Percentiles rank a stretch among this genome's conserved stretches.
These are phyloP conservation scores for Rhodotorula graminis DNA, from an alignment of 768 basidiomycete species.

Conservation along the genomic window DNA sequence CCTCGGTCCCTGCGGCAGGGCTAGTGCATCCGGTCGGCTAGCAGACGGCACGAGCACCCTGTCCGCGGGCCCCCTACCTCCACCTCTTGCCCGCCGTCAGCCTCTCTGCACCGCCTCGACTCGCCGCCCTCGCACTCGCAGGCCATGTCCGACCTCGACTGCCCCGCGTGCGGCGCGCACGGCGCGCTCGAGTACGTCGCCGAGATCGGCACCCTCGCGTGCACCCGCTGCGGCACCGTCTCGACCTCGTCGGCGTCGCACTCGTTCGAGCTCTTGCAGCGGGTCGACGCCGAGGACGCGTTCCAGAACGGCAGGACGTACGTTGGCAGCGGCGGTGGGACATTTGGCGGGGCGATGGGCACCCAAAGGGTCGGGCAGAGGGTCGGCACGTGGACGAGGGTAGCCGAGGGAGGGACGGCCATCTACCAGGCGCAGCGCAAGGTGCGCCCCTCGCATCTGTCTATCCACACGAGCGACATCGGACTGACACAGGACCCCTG, in stretches of 20 bases:
- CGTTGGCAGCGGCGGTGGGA: neutral
- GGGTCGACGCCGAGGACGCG: constrained; percentile 25
- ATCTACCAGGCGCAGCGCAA: constrained; percentile 11
- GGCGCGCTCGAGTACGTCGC: constrained; percentile 12
- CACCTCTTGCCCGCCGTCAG: no score
- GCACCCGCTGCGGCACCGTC: constrained; percentile 30
- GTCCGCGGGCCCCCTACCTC: no score
- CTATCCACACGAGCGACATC: neutral
- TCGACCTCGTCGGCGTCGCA: neutral
- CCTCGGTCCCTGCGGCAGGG: no score
- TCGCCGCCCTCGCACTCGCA: neutral
- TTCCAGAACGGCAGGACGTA: constrained; percentile 8
- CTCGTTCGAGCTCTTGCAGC: constrained; percentile 17
- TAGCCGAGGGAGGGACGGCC: constrained; percentile 1
- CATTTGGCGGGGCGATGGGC: constrained; percentile 1
- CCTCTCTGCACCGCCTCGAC: neutral
- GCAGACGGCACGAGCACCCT: no score
- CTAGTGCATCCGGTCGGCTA: no score
- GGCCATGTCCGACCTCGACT: neutral
- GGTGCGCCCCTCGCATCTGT: constrained; percentile 8
- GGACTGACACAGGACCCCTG: neutral
- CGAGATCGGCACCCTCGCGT: constrained; percentile 10
- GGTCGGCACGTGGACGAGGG: constrained; percentile 2
- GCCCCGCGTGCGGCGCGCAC: constrained; percentile 2
- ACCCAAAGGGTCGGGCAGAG: neutral